A percentile compares a stretch with the other conserved stretches of the same genome.
Conservation (phyloP, 2,329 filamentous ascomycete genomes). For the Elsinoe australis region DNA sequence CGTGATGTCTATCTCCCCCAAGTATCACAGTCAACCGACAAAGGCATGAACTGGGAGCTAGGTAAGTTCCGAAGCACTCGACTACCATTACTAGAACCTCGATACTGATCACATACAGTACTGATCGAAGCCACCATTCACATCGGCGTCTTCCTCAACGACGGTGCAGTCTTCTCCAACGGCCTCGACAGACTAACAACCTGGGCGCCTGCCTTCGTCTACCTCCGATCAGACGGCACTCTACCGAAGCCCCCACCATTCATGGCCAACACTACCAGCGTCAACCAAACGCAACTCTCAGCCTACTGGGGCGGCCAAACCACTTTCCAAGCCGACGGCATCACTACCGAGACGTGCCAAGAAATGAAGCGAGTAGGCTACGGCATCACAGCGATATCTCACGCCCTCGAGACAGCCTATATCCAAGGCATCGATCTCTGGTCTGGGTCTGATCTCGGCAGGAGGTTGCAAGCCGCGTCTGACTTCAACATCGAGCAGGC, state of each 20-base stretch:
- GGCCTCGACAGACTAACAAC: not conserved
- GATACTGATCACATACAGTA: not conserved
- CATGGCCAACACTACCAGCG: not conserved
- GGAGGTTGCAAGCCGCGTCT: not conserved
- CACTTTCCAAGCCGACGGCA: not conserved
- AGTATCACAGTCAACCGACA: not conserved
- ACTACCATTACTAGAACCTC: not conserved
- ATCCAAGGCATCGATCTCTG: slow-evolving; percentile 2
- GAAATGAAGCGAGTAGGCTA: slow-evolving; percentile 17
- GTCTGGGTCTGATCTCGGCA: not conserved
- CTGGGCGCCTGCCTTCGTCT: slow-evolving; percentile 8
- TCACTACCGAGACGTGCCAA: slow-evolving; percentile 7
- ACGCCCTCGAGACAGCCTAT: slow-evolving; percentile 9
- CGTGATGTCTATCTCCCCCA: not conserved
- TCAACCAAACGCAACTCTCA: not conserved
- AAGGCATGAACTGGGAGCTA: slow-evolving; percentile 10
- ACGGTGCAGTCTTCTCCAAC: not conserved
- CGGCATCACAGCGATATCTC: slow-evolving; percentile 9
- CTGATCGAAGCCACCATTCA: not conserved
- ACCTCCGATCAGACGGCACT: not conserved
- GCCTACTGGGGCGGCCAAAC: slow-evolving; percentile 8
- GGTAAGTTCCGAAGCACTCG: not conserved
- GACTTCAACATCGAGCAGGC: slow-evolving; percentile 9
- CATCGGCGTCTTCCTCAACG: slow-evolving; percentile 9
- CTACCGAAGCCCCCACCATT: not conserved